Evolutionary conservation across 2,329 filamentous ascomycete species (phyloP).

Genomic region (Mycocentrospora acerina): DNA sequence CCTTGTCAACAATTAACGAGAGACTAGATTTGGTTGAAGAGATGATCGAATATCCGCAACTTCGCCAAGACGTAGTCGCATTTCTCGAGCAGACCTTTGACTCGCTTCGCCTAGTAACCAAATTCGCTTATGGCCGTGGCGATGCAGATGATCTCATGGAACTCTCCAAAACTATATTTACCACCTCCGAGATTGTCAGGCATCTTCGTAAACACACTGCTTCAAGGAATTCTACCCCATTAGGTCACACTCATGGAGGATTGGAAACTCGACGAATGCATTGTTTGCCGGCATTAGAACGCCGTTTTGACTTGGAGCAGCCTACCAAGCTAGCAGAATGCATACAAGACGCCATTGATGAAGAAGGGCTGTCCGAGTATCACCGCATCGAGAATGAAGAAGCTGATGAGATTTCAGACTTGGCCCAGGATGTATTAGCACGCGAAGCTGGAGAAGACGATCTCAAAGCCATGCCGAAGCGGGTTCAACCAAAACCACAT

Average conservation of each 20-base stretch:
- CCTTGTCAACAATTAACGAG: conserved; percentile 71
- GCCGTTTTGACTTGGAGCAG: conserved; percentile 65
- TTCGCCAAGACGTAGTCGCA: conserved; percentile 69
- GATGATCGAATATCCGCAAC: conserved; percentile 65
- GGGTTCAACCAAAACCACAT: conserved; percentile 38
- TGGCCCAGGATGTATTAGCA: conserved; percentile 71
- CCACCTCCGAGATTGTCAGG: conserved; percentile 66
- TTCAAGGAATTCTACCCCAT: conserved; percentile 17
- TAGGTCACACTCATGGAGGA: conserved; percentile 5
- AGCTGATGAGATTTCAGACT: conserved; percentile 66
- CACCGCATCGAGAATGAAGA: conserved; percentile 76
- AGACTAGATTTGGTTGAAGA: conserved; percentile 79
- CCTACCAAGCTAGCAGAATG: conserved; percentile 68
- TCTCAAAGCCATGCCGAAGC: conserved; percentile 42
- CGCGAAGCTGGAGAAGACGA: conserved; percentile 65
- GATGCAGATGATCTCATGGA: conserved; percentile 87
- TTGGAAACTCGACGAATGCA: conserved; percentile 21
- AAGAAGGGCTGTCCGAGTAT: conserved; percentile 81
- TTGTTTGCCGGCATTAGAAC: conserved; percentile 48
- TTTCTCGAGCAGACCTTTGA: conserved; percentile 78
- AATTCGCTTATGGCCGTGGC: conserved; percentile 89
- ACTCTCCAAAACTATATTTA: conserved; percentile 76
- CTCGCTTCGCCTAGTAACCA: conserved; percentile 86
- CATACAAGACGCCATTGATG: conserved; percentile 82
- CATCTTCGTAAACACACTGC: conserved; percentile 25